Base-by-base conservation (phyloP, 164 flowering plant species). In the Paratinospora sagittata region DNA sequence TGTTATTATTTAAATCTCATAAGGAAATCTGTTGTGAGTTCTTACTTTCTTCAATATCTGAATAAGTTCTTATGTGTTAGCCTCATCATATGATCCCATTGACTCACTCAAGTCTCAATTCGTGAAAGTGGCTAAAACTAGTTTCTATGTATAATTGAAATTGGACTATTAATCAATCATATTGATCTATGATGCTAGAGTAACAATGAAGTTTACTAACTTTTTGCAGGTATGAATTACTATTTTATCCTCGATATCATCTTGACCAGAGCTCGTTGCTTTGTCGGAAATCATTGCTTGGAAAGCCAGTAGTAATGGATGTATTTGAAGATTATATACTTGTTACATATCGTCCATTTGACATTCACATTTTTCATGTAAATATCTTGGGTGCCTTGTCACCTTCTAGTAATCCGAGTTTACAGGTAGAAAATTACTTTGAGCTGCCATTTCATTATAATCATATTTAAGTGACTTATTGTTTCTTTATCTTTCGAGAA, bases 301-400 rank as follows among this genome's bases (percentile, higher is more conserved):
- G 93, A 52, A 85, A 90, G 78, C 97, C 99, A 63, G 82, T 95
- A 79, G 99, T 92, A 66, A 95, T 95, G 99, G 99, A 95, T 84
- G 94, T 90, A 37, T 89, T 91, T 76, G 84, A 87, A 80, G 91
- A 91, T 72, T 89, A 90, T 82, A 82, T 95, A 74, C 97, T 95
- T 45, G 97, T 92, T 30, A 90, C 97, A 2, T 95, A 92, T 79
- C 90, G 86, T 36, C 99, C 97, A 30, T 92, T 95, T 82, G 94
- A 90, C 85, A 94, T 95, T 63, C 97, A 92, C 77, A 86, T 95
- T 72, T 89, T 85, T 77, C 89, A 90, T 82, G 95, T 87, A 76
- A 86, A 85, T 52, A 72, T 95, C 72, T 73, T 71, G 74, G 94
- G 97, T 71, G 97, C 87, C 74, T 68, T 95, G 71, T 85, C 93